Base-by-base conservation (phyloP, 2,329 filamentous ascomycete species). In the Alternaria gaisen region DNA sequence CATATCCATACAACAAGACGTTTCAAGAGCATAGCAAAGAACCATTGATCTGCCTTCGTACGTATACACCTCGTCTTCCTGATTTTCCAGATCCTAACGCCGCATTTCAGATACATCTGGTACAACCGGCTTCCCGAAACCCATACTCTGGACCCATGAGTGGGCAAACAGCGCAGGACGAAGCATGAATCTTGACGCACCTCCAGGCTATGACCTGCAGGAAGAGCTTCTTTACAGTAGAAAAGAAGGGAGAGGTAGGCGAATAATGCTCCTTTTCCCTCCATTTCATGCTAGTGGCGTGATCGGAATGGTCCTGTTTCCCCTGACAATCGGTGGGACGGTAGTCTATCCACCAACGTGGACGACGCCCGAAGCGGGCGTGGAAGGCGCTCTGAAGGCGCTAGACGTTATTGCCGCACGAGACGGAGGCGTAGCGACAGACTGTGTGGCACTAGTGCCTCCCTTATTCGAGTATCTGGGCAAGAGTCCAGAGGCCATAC, bases 41-140 rank as follows among this genome's bases (percentile, higher is more conserved):
- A 44, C 71, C 65, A 3, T 48, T 73, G 10, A 47, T 73, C 3
- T 66, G 75, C 8, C 43, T 79, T 20, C 77, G 57, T 60, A 51
- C 28, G 57, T 60, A 22, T 18, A 10, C 12, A 11, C 12, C 2
- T 26, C 18, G 12, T 9, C 42, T 1, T 10, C 44, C 22, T 24
- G 40, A 16, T 1, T 11, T 9, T 1, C 16, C 4, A 7, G 14
- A 41, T 28, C 16, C 56, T 59, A 22, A 59, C 14, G 4, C 5
- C 32, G 16, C 28, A 16, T 6, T 26, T 5, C 6, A 60, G 57
- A 79, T 60, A 77, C 78, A 2, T 78, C 77, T 12, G 78, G 78
- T 8, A 76, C 78, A 1, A 80, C 77, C 0, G 77, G 79, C 2
- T 64, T 75, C 10, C 79, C 78, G 1, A 80, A 80, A 41, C 73